phyloP scores from a whole-genome alignment of 306 rosid species.

The Vigna mungo region DNA sequence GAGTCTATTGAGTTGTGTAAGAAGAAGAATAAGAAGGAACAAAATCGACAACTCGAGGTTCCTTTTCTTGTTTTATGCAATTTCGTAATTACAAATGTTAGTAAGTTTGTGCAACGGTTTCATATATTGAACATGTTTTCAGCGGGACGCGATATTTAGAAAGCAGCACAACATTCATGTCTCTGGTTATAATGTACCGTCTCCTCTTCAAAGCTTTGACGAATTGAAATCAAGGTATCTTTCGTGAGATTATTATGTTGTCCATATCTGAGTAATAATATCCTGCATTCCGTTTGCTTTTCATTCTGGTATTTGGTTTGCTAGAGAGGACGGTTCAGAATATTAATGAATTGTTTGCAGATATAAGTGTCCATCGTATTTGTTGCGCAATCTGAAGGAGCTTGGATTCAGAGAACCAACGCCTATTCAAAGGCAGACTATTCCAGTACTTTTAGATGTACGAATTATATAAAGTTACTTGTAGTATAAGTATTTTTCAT shows the following conservation, averaged over 20 bases:
- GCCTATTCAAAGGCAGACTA: constrained; percentile 98
- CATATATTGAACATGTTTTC: not conserved
- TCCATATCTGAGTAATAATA: not conserved
- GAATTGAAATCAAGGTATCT: constrained; percentile 79
- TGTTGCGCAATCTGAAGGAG: constrained; percentile 69
- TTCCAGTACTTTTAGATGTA: constrained; percentile 89
- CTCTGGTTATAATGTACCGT: constrained; percentile 78
- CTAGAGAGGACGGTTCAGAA: constrained; percentile 35
- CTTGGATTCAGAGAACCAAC: constrained; percentile 92
- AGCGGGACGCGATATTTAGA: constrained; percentile 78
- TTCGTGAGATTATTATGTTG: not conserved
- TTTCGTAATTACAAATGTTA: not conserved
- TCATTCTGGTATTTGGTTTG: too few relatives aligned
- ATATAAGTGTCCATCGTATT: constrained; percentile 65
- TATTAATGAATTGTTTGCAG: constrained; percentile 53
- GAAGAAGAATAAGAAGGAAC: constrained; percentile 77
- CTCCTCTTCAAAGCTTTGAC: constrained; percentile 79
- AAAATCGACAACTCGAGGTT: constrained; percentile 82
- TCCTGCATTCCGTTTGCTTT: not conserved
- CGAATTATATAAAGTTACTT: constrained; percentile 26
- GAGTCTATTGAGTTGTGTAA: constrained; percentile 55
- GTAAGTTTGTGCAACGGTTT: constrained; percentile 15
- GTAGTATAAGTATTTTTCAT: too few relatives aligned
- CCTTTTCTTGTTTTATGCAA: constrained; percentile 35
- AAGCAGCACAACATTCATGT: constrained; percentile 83